A percentile compares a stretch with the other conserved stretches of the same genome.
These are phyloP conservation scores for Chrysoporthe austroafricana DNA, from an alignment of 2,329 filamentous ascomycete species.

Conservation along the genomic window DNA sequence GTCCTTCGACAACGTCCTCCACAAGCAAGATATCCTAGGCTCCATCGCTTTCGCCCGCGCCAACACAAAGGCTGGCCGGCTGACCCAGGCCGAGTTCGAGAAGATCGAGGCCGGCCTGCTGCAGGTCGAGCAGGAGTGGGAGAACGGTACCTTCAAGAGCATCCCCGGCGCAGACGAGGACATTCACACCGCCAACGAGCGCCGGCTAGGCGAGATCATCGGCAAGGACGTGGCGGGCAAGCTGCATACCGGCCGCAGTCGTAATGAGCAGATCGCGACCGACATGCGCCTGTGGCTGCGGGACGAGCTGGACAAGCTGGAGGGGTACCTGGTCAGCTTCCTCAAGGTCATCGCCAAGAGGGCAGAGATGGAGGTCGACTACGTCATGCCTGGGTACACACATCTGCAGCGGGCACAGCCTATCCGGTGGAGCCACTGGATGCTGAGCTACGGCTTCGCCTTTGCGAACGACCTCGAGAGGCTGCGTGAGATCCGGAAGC, in stretches of 20 bases:
- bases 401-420: constrained; percentile 83
- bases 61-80: constrained; percentile 75
- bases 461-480: constrained; percentile 78
- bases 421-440: constrained; percentile 81
- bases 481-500: constrained; percentile 70
- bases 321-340: constrained; percentile 69
- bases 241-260: constrained; percentile 83
- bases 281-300: constrained; percentile 91
- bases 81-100: constrained; percentile 72
- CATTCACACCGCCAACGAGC: constrained; percentile 74
- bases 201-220: constrained; percentile 79
- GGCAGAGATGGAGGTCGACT: constrained; percentile 75
- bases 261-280: constrained; percentile 88
- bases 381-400: constrained; percentile 86
- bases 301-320: constrained; percentile 72
- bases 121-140: constrained; percentile 59
- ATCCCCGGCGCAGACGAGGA: constrained; percentile 58
- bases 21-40: constrained; percentile 79
- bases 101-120: constrained; percentile 74
- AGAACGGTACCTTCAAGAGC: constrained; percentile 53
- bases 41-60: constrained; percentile 81
- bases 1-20: constrained; percentile 76
- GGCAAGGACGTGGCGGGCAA: constrained; percentile 85
- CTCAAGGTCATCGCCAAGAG: constrained; percentile 70
- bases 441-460: constrained; percentile 73